A percentile compares a stretch with the other conserved stretches of the same genome.
Evolutionary conservation across 768 basidiomycete species (phyloP).

Genomic region (Suillus americanus): DNA sequence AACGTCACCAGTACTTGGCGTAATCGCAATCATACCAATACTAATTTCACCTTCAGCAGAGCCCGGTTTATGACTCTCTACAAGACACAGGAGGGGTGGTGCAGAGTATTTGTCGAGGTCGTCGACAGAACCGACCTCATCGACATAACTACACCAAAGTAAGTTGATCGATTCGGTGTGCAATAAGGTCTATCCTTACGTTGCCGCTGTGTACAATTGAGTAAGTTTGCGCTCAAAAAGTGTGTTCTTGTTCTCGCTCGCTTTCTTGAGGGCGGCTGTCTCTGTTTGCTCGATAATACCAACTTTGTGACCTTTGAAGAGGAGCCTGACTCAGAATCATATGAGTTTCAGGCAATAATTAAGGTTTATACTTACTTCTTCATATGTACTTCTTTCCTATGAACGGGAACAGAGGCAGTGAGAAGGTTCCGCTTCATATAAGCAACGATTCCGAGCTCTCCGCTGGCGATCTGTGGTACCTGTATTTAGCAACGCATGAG

Average conservation of each 20-base stretch:
- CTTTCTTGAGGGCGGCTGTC: conserved; percentile 88
- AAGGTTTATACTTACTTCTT: conserved; percentile 56
- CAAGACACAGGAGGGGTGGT: conserved; percentile 73
- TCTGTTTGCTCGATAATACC: conserved; percentile 83
- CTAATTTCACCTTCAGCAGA: conserved; percentile 34
- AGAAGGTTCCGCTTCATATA: conserved; percentile 71
- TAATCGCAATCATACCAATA: conserved; percentile 76
- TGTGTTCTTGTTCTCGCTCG: conserved; percentile 67
- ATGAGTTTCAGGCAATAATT: background rate
- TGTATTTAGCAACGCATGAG: conserved; percentile 10
- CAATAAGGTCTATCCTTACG: conserved; percentile 47
- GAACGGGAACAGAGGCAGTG: conserved; percentile 71
- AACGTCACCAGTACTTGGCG: conserved; percentile 89
- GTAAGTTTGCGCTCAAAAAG: conserved; percentile 76
- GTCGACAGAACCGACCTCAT: conserved; percentile 70
- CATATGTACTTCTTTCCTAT: conserved; percentile 66
- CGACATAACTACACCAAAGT: conserved; percentile 65
- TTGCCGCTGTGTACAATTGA: conserved; percentile 82
- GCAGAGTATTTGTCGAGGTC: conserved; percentile 54
- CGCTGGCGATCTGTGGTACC: conserved; percentile 58
- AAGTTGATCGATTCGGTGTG: conserved; percentile 8
- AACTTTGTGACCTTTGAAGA: conserved; percentile 79
- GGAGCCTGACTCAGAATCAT: conserved; percentile 43
- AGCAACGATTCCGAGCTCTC: conserved; percentile 77
- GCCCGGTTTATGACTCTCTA: conserved; percentile 41